Evolutionary conservation across 2,329 filamentous ascomycete genomes (phyloP).

Genomic region (Aspergillus ruber): DNA sequence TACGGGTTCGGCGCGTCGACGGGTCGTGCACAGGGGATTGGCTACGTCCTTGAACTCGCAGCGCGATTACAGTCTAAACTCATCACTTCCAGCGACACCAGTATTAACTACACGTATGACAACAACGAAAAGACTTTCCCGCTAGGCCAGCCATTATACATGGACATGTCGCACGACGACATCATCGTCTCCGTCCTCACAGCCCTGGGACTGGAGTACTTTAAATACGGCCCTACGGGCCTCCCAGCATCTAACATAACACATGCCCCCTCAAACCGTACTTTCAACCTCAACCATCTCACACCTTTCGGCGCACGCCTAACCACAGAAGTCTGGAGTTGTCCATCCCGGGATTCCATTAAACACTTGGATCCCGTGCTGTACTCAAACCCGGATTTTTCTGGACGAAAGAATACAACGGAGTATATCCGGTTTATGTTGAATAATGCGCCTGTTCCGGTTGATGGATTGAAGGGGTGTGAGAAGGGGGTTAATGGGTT

Average conservation of each 20-base stretch:
- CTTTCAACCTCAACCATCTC: slow-evolving; percentile 46
- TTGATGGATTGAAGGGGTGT: slow-evolving; percentile 22
- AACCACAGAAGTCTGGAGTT: slow-evolving; percentile 52
- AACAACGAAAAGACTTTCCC: slow-evolving; percentile 43
- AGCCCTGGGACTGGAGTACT: slow-evolving; percentile 51
- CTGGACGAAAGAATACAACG: slow-evolving; percentile 7
- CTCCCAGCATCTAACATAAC: slow-evolving; percentile 15
- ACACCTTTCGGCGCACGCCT: slow-evolving; percentile 52
- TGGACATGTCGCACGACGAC: slow-evolving; percentile 50
- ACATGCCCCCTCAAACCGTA: slow-evolving; percentile 39
- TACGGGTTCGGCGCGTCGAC: slow-evolving; percentile 45
- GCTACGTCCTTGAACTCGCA: slow-evolving; percentile 48
- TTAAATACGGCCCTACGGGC: slow-evolving; percentile 28
- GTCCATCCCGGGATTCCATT: slow-evolving; percentile 22
- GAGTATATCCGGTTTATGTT: slow-evolving; percentile 26
- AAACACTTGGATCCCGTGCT: slow-evolving; percentile 34
- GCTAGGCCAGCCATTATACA: slow-evolving; percentile 44
- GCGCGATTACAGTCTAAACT: slow-evolving; percentile 44
- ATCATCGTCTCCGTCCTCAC: slow-evolving; percentile 47
- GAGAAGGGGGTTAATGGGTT: slow-evolving; percentile 22
- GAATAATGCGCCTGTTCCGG: slow-evolving; percentile 23
- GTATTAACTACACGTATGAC: slow-evolving; percentile 47
- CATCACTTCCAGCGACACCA: slow-evolving; percentile 42
- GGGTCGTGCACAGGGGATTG: slow-evolving; percentile 48
- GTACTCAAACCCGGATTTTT: slow-evolving; percentile 23